Base-by-base conservation (phyloP, 1,139 yeast genomes). In the Yamadazyma friedrichii region DNA sequence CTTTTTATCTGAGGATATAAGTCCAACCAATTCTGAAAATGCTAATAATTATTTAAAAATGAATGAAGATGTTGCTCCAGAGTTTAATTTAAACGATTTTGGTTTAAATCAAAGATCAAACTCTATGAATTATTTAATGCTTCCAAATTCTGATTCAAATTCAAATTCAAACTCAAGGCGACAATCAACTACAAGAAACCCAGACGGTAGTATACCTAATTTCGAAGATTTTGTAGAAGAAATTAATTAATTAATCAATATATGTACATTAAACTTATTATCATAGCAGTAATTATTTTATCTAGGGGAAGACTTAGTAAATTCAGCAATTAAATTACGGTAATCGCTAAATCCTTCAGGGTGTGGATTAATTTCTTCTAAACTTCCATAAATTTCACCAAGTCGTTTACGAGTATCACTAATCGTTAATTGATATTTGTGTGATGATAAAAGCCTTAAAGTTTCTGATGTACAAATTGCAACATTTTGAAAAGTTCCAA, bases 1-100 rank as follows among this genome's bases (percentile, higher is more conserved):
- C 1, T 41, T 50, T 17, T 39, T 44, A n/a, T 49, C 53, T 2
- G 53, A 49, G 12, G 53, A 50, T n/a, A 42, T 49, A 31, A 51
- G 53, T 38, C 54, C 54, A 13, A 39, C 30, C 22, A 40, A 35
- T 16, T 29, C 40, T 2, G 40, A 30, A 3, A 12, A 6, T 20
- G 22, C 15, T 9, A 15, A 9, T n/a, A 27, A 28, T 5, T 38
- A 31, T 27, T 38, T 40, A 22, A 36, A 41, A 30, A 32, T 31
- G 1, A 16, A 33, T 24, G 38, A 31, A 12, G n/a, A n/a, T 3
- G 35, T 8, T 5, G 16, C 11, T 24, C 12, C 6, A 27, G 49
- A 45, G 15, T 37, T 43, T 4, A 31, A 42, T 13, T 50, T 46
- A 30, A 25, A 24, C 6, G 41, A 41, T 26, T 39, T 39, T 22